Evolutionary conservation across 306 rosid species (phyloP), one percentile per base, ranked within the genome.

Genomic region (Mimosa pudica): DNA sequence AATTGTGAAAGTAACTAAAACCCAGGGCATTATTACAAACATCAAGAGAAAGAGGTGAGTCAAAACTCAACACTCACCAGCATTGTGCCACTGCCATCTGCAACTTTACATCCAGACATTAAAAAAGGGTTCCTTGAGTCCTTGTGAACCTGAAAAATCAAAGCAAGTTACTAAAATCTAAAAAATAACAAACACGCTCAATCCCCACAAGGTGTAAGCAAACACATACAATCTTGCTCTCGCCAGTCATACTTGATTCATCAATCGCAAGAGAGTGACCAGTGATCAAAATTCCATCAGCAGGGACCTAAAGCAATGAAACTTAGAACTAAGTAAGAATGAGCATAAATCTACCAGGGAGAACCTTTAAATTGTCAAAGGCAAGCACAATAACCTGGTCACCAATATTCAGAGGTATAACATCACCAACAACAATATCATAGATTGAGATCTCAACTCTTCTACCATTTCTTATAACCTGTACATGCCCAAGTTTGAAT

Each of bases 241-340:
- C 97, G 76, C 98, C 98, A 0, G 97, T 93, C 95, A 93, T 90
- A 87, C 95, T 93, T 32, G 95, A 91, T 82, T 91, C 97, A 84
- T 93, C 98, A 81, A 93, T 87, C 35, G 97, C 89, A 65, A 93
- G 91, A 64, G 97, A 91, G 89, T 89, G 87, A 58, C 95, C 98
- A 41, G 81, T 62, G 51, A 91, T 84, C 77, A 93, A 69, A 82
- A 93, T 82, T 74, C 98, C 98, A 85, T 93, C 98, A 30, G 98
- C 93, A 55, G 97, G 98, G 38, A 93, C 97, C 97, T 93, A 72
- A 38, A 38, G 68, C 36, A 79, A 11, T 74, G 35, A 70, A 61
- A 74, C 57, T 66, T 60, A 76, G 63, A 82, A 33, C 71, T 57
- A 65, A 75, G 70, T 72, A 76, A 79, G 18, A 35, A 80, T 54